Conservation (phyloP, 1,139 yeast genomes). For the Pichia terricola region DNA sequence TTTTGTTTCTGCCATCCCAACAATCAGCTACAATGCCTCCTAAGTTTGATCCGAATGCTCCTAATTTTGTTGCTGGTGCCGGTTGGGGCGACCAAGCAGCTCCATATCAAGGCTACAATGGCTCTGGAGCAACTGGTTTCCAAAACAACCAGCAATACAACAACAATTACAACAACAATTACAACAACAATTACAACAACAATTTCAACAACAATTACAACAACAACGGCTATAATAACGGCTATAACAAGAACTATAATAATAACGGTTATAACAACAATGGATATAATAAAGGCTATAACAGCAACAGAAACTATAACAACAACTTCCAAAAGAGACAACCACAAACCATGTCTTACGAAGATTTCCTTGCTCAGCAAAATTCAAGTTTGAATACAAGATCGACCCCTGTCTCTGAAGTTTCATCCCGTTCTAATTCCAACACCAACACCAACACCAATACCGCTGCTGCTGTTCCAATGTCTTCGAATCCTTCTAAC, state of each 20-base stretch:
- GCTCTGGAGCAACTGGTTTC: slow-evolving; percentile 6
- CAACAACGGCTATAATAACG: slow-evolving; percentile 1
- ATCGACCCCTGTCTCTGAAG: slow-evolving; percentile 13
- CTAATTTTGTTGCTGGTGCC: slow-evolving; percentile 15
- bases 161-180: slow-evolving; percentile 2
- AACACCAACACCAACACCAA: not conserved
- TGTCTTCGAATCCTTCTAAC: slow-evolving; percentile 24
- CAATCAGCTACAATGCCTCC: slow-evolving; percentile 19
- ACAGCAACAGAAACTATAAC: not conserved
- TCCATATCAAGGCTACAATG: slow-evolving; percentile 14
- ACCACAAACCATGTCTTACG: slow-evolving; percentile 19
- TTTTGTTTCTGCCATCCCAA: not conserved
- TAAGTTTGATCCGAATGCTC: slow-evolving; percentile 21
- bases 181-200: not conserved
- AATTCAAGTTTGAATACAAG: slow-evolving; percentile 11
- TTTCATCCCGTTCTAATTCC: slow-evolving; percentile 20
- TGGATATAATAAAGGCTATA: slow-evolving; percentile 1
- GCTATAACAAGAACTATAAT: not conserved
- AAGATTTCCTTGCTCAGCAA: slow-evolving; percentile 19
- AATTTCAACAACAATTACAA: slow-evolving; percentile 3
- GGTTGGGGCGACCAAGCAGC: slow-evolving; percentile 9
- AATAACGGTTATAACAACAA: slow-evolving; percentile 1
- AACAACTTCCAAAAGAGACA: slow-evolving; percentile 7
- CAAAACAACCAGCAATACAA: not conserved
- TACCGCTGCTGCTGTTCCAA: slow-evolving; percentile 22